Evolutionary conservation across 208 protist genomes (phyloP).

Genomic region (Crithidia sp.): DNA sequence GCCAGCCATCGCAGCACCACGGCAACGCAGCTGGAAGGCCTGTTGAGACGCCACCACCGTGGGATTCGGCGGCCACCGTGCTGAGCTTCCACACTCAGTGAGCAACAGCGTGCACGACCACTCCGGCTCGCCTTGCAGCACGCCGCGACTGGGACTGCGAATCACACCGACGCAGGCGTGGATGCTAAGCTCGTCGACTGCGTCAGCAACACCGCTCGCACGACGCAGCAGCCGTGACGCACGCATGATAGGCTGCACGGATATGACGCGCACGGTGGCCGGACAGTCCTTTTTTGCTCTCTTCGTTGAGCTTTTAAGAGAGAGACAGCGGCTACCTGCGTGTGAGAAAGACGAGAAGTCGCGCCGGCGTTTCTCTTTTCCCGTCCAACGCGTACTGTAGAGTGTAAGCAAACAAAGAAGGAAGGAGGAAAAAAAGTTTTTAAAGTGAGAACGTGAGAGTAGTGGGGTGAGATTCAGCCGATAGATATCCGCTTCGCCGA

Average conservation of each 20-base stretch:
- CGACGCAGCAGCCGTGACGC: not conserved
- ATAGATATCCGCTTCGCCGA: too few relatives aligned
- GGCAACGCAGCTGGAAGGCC: conserved; percentile 63
- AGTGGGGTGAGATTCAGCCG: too few relatives aligned
- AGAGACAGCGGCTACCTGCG: not conserved
- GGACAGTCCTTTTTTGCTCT: not conserved
- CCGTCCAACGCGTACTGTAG: too few relatives aligned
- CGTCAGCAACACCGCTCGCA: not conserved
- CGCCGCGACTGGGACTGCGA: conserved; percentile 60
- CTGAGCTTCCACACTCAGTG: conserved; percentile 64
- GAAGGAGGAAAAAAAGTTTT: too few relatives aligned
- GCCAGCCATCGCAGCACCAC: conserved; percentile 50
- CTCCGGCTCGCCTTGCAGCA: conserved; percentile 61
- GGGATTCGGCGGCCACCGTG: conserved; percentile 13
- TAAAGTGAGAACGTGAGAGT: too few relatives aligned
- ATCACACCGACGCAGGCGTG: conserved; percentile 85
- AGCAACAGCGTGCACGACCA: conserved; percentile 83
- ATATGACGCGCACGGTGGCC: not conserved
- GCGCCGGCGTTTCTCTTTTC: too few relatives aligned
- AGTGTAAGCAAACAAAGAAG: too few relatives aligned
- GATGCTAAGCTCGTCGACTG: conserved; percentile 37
- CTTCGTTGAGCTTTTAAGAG: not conserved
- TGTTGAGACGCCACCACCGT: conserved; percentile 21
- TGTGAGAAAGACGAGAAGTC: not conserved
- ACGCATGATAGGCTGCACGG: not conserved